These are phyloP conservation scores for Botryosphaeria agaves DNA, from an alignment of 2,329 filamentous ascomycete genomes.

Conservation along the genomic window DNA sequence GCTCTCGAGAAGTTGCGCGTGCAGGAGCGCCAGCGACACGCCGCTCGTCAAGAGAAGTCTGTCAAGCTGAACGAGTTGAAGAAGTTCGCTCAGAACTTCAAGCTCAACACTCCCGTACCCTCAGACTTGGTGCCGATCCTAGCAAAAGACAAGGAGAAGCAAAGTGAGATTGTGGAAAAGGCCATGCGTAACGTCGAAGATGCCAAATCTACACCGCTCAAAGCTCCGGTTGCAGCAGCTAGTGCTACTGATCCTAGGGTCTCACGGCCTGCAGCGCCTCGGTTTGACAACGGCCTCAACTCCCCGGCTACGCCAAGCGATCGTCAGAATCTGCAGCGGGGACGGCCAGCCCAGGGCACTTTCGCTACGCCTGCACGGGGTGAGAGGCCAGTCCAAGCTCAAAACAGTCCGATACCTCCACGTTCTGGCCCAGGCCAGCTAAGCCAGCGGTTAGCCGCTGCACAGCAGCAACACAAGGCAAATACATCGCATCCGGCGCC, in stretches of 20 bases:
- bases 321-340: background rate
- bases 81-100: slow-evolving; percentile 89
- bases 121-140: slow-evolving; percentile 85
- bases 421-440: too few species aligned
- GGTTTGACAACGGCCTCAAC: background rate
- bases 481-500: slow-evolving; percentile 38
- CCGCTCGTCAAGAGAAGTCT: slow-evolving; percentile 57
- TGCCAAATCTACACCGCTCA: slow-evolving; percentile 8
- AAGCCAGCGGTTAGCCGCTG: too few species aligned
- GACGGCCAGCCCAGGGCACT: background rate
- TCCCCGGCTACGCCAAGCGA: background rate
- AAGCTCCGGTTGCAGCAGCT: background rate
- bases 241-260: slow-evolving; percentile 1
- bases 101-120: slow-evolving; percentile 82
- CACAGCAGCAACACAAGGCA: slow-evolving; percentile 16
- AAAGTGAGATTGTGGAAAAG: slow-evolving; percentile 82
- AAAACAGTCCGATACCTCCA: too few species aligned
- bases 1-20: slow-evolving; percentile 43
- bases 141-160: slow-evolving; percentile 89
- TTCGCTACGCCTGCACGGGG: background rate
- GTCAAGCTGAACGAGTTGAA: slow-evolving; percentile 87
- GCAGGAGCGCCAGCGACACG: slow-evolving; percentile 33
- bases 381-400: background rate
- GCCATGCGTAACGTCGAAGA: slow-evolving; percentile 57
- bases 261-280: slow-evolving; percentile 8